A percentile compares a stretch with the other conserved stretches of the same genome.
These are phyloP conservation scores for Pseudodiploospora longispora DNA, from an alignment of 2,329 filamentous ascomycete species.

Conservation along the genomic window DNA sequence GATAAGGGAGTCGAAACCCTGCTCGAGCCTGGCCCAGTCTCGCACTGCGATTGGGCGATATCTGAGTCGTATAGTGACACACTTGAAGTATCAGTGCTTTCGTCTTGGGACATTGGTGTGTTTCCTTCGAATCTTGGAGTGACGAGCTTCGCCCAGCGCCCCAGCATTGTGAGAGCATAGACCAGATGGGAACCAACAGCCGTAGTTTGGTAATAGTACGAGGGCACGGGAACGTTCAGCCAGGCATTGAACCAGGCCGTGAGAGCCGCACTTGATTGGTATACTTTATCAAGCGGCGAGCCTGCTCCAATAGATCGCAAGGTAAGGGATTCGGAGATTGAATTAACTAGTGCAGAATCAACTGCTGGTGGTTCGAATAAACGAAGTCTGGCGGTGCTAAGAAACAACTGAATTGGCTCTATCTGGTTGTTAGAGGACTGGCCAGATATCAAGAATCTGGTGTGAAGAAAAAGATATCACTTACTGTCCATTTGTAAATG, in stretches of 20 bases:
- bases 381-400: slow-evolving; percentile 33
- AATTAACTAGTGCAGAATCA: slow-evolving; percentile 31
- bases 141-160: slow-evolving; percentile 41
- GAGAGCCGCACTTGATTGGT: slow-evolving; percentile 38
- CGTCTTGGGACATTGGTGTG: slow-evolving; percentile 18
- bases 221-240: slow-evolving; percentile 32
- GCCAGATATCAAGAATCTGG: not conserved
- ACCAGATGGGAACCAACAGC: slow-evolving; percentile 37
- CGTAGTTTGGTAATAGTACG: slow-evolving; percentile 40
- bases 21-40: not conserved
- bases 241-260: slow-evolving; percentile 42
- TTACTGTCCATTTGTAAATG: slow-evolving; percentile 30
- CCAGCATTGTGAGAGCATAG: slow-evolving; percentile 42
- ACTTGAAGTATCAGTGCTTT: slow-evolving; percentile 13
- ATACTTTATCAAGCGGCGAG: slow-evolving; percentile 41
- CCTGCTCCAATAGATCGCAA: slow-evolving; percentile 27
- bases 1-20: not conserved
- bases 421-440: not conserved
- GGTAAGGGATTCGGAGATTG: slow-evolving; percentile 35
- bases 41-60: slow-evolving; percentile 5
- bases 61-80: slow-evolving; percentile 16
- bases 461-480: slow-evolving; percentile 10
- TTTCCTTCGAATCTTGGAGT: slow-evolving; percentile 23
- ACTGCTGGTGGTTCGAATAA: slow-evolving; percentile 41
- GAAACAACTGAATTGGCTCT: slow-evolving; percentile 33